Percentiles rank a stretch among this genome's conserved stretches.
Evolutionary conservation across 805 yeast genomes (phyloP).

Genomic region (Candida montana): DNA sequence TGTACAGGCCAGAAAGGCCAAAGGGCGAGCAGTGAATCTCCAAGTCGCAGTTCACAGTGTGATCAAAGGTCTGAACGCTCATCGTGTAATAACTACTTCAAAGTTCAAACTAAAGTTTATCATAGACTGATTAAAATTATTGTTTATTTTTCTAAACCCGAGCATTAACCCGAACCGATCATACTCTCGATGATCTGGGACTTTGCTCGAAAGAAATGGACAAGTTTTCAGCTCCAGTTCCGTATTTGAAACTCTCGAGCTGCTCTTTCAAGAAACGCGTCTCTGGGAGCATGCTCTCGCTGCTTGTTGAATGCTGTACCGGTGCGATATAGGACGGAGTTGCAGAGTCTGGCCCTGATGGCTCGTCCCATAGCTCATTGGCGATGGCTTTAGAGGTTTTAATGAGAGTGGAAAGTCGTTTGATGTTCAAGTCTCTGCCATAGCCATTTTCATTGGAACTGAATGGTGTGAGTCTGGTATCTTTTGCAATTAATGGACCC

Average conservation of each 20-base stretch:
- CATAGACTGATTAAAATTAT: neutral
- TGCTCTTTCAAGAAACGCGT: constrained; percentile 6
- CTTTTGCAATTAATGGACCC: neutral
- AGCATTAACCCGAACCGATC: no score
- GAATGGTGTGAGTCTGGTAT: neutral
- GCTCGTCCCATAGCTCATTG: constrained; percentile 9
- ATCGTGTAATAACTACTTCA: neutral
- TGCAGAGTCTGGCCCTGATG: neutral
- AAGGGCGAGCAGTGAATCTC: constrained; percentile 55
- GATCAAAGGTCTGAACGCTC: constrained; percentile 28
- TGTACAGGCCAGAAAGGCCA: constrained; percentile 47
- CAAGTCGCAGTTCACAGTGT: constrained; percentile 45
- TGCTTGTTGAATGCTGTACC: neutral
- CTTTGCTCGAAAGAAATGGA: constrained; percentile 5
- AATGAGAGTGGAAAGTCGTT: constrained; percentile 4
- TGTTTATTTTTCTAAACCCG: no score
- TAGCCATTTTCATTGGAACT: neutral
- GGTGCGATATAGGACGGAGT: neutral
- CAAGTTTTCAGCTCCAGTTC: neutral
- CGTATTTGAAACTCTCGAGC: constrained; percentile 6
- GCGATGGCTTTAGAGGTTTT: constrained; percentile 4
- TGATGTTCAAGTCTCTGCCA: constrained; percentile 3
- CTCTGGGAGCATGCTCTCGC: constrained; percentile 2
- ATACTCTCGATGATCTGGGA: constrained; percentile 4
- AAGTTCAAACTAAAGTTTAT: neutral